Percentiles rank a stretch among this genome's conserved stretches.
These are phyloP conservation scores for Mycena haematopus DNA, from an alignment of 768 basidiomycete genomes.

Conservation along the genomic window DNA sequence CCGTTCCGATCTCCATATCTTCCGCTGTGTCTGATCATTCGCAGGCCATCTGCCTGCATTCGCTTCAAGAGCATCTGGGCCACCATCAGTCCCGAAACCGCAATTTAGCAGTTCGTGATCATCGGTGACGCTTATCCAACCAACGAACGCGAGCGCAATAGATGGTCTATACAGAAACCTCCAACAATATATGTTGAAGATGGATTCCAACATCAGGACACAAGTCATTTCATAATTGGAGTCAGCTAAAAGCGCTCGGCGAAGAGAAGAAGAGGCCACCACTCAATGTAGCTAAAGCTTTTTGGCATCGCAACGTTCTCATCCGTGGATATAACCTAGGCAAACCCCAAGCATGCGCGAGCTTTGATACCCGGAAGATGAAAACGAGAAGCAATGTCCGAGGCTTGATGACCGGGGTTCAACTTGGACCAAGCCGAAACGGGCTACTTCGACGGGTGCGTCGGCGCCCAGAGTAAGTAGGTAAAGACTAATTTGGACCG, in stretches of 20 bases:
- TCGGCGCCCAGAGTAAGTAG: not conserved
- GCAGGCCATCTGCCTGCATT: not conserved
- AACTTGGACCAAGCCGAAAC: not conserved
- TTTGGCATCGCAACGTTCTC: slow-evolving; percentile 22
- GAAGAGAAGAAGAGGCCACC: slow-evolving; percentile 12
- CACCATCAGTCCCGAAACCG: not conserved
- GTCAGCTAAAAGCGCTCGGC: slow-evolving; percentile 9
- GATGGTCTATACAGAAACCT: no score
- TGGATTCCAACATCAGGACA: not conserved
- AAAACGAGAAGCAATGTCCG: slow-evolving; percentile 23
- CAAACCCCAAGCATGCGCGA: not conserved
- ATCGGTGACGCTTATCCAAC: no score
- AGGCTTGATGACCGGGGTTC: slow-evolving; percentile 24
- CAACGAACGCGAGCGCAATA: no score
- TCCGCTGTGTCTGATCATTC: not conserved
- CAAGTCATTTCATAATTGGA: not conserved
- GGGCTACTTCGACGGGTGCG: not conserved
- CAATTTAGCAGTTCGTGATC: no score
- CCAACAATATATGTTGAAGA: no score
- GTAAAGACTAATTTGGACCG: not conserved
- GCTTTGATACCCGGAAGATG: slow-evolving; percentile 25
- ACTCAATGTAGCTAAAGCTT: slow-evolving; percentile 18
- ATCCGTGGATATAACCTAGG: slow-evolving; percentile 6
- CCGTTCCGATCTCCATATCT: not conserved
- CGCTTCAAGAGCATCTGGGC: not conserved